phyloP scores from a whole-genome alignment of 169 alveolate species.

The Eimeria necatrix region DNA sequence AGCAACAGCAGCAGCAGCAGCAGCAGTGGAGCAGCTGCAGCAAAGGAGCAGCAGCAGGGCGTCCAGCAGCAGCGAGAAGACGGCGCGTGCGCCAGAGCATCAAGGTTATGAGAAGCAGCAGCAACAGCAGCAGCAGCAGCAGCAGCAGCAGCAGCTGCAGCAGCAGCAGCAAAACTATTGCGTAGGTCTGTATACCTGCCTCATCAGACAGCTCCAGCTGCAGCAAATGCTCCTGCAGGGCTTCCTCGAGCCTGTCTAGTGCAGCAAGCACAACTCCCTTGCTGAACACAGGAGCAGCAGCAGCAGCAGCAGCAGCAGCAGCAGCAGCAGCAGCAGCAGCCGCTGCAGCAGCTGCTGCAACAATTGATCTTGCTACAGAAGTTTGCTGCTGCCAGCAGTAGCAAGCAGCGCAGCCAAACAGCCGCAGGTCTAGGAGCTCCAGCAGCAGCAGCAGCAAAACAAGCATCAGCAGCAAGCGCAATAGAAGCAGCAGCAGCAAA shows the following conservation, averaged over 20 bases:
- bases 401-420: too few relatives aligned
- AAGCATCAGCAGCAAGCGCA: too few relatives aligned
- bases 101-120: too few relatives aligned
- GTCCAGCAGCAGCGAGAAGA: neutral
- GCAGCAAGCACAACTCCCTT: neutral
- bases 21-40: too few relatives aligned
- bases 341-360: neutral
- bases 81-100: too few relatives aligned
- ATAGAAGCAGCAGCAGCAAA: too few relatives aligned
- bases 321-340: neutral
- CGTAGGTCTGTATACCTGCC: slow-evolving; percentile 21
- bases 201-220: slow-evolving; percentile 3
- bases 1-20: slow-evolving; percentile 11
- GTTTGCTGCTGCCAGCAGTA: too few relatives aligned
- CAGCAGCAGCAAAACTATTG: neutral
- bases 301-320: neutral
- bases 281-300: slow-evolving; percentile 19
- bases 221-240: slow-evolving; percentile 3
- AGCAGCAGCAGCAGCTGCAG: neutral
- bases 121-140: too few relatives aligned
- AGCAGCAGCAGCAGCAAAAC: too few relatives aligned
- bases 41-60: too few relatives aligned
- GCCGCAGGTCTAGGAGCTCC: too few relatives aligned
- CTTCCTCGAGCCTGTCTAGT: neutral
- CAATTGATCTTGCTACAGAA: too few relatives aligned